Percentiles rank a stretch among this genome's conserved stretches.
phyloP scores from a whole-genome alignment of 768 basidiomycete genomes.

The Pulveroboletus ravenelii region DNA sequence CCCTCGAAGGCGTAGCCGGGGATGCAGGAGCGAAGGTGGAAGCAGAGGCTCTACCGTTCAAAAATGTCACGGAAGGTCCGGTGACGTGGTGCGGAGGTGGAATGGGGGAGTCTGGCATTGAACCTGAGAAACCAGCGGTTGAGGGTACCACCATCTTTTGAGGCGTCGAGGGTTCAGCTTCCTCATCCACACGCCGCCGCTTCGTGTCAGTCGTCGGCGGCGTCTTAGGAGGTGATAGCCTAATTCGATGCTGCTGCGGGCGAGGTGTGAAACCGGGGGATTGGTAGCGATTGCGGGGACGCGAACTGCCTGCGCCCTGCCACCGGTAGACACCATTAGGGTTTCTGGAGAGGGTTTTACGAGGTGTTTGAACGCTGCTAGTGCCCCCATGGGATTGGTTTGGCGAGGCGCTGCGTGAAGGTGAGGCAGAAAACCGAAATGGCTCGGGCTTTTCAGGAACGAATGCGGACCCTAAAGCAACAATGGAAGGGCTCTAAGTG shows the following conservation, averaged over 20 bases:
- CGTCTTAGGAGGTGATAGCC: constrained; percentile 36
- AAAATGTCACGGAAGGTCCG: constrained; percentile 24
- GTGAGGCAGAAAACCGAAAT: constrained; percentile 56
- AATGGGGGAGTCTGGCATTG: constrained; percentile 30
- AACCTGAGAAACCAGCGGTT: constrained; percentile 19
- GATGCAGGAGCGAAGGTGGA: constrained; percentile 22
- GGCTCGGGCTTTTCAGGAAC: constrained; percentile 43
- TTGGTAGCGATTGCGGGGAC: constrained; percentile 61
- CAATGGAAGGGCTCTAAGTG: constrained; percentile 6
- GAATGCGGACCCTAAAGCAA: constrained; percentile 20
- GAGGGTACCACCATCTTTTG: constrained; percentile 29
- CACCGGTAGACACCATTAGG: constrained; percentile 72
- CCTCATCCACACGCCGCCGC: constrained; percentile 55
- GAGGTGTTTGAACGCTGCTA: constrained; percentile 32
- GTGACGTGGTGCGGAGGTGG: constrained; percentile 28
- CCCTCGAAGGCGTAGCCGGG: constrained; percentile 23
- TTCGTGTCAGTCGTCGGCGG: constrained; percentile 47
- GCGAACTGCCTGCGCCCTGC: constrained; percentile 75
- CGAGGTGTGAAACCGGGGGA: constrained; percentile 70
- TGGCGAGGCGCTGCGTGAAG: constrained; percentile 30
- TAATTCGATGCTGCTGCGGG: constrained; percentile 43
- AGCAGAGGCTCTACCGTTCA: constrained; percentile 23
- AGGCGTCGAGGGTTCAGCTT: constrained; percentile 33
- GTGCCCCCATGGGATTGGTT: constrained; percentile 9
- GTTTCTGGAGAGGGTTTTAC: constrained; percentile 58